Base-by-base conservation (phyloP, 2,329 filamentous ascomycete species). In the Colletotrichum cuscutae region DNA sequence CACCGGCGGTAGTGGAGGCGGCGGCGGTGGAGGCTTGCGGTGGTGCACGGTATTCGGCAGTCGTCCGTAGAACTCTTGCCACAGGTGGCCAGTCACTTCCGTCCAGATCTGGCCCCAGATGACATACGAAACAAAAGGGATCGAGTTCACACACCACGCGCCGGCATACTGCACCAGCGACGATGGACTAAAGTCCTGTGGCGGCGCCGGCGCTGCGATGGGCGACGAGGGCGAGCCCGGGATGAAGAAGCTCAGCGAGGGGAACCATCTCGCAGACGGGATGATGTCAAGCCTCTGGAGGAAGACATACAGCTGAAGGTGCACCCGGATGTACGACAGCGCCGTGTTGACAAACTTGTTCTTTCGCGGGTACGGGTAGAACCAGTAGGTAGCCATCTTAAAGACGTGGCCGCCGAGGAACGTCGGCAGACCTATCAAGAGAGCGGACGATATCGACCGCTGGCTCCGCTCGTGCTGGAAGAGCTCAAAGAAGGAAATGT, bases 201-300 rank as follows among this genome's bases (percentile, higher is more conserved):
- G 82, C 0, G 83, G 79, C 2, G 86, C 84, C 2, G 87, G 88
- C 0, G 86, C 79, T 1, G 82, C 78, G 32, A 90, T 86, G 0
- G 87, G 88, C 0, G 89, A 90, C 13, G 84, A 79, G 8, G 81
- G 76, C 13, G 87, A 86, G 60, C 90, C 90, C 0, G 89, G 89
- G 22, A 91, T 77, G 75, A 90, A 90, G 77, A 86, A 91, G 5
- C 78, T 81, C 49, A 81, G 80, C 8, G 77, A 79, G 0, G 89
- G 89, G 3, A 90, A 78, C 79, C 79, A 81, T 8, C 80, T 80
- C 13, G 75, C 81, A 13, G 80, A 78, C 0, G 87, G 80, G 56
- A 87, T 80, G 15, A 91, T 79, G 7, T 86, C 86, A 8, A 88
- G 79, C 60, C 87, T 83, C 74, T 90, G 89, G 57, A 90, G 79